Base-by-base conservation (phyloP, 108 stramenopile genomes). In the Stephanodiscus minutulus region DNA sequence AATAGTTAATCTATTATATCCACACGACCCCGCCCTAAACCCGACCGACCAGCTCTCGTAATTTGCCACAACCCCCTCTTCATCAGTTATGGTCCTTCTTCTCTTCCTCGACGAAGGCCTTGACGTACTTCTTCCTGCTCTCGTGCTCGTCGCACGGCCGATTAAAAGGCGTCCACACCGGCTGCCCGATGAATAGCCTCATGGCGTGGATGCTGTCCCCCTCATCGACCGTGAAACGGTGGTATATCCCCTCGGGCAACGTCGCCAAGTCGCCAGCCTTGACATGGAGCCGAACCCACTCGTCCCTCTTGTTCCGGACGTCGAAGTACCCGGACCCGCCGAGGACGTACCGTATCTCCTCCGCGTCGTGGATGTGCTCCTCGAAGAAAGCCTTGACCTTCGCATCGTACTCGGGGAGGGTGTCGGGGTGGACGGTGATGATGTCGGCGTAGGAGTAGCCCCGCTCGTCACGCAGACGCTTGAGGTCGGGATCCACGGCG, bases 101-200 rank as follows among this genome's bases (percentile, higher is more conserved):
- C 79, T 87, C 86, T 53, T 88, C 85, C 41, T 88, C 86, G 46
- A 87, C 48, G 69, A 64, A 92, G 3, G 37, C 61, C 29, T 73
- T 48, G 0, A 91, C 88, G 64, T 92, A 96, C 65, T 86, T 85
- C 57, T 82, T 73, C 55, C 95, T 77, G 53, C 87, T 90, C 6
- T 81, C 82, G 69, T 94, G 93, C 46, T 91, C 90, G 50, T 94
- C 93, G 59, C 85, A 86, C 7, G 91, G 91, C 55, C 94, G 85
- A 74, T 97, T 97, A 81, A 95, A 95, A 0, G 98, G 98, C 12
- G 98, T 98, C 98, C 98, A 98, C 11, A 98, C 85, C 35, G 98
- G 98, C 43, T 88, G 90, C 36, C 98, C 98, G 18, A 91, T 85
- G 61, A 98, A 98, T 27, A 98, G 80, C 35, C 98, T 86, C 96